Evolutionary conservation across 371 early-diverging fungal species (phyloP), one percentile per base, ranked within the genome.

Genomic region (Mortierella sp.): DNA sequence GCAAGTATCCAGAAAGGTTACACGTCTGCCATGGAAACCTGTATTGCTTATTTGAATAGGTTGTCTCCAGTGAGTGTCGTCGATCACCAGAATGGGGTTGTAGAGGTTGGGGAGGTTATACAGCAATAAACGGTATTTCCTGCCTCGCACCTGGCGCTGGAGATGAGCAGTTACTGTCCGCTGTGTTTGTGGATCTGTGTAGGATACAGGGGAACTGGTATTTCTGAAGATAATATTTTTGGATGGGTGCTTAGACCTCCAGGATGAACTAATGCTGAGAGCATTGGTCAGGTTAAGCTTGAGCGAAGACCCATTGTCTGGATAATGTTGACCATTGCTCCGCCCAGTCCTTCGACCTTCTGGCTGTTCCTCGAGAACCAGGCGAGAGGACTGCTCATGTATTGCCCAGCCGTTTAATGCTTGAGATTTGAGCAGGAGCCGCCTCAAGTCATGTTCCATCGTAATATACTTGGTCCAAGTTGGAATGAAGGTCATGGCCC

Each of bases 161-260:
- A 75, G 50, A 23, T 75, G 70, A n/a, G 70, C 63, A 4, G 60
- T 23, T 18, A 75, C 19, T 1, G 75, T 70, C 15, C 55, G 48
- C 1, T 51, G 23, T 2, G 66, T 53, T 2, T 5, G 4, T 18
- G 47, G 29, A 37, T 70, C 62, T 0, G 64, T 75, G 15, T 51
- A 29, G 0, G 67, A 63, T 0, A 63, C 75, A 0, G 70, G 71
- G 0, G 67, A 61, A 0, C 75, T 64, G 0, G 48, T 46, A 11
- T 70, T 75, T 7, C 9, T 3, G 37, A 37, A 37, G 9, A 3
- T 3, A 37, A 3, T 9, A 3, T 3, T 37, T 37, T 37, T 9
- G 37, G 37, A 9, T 3, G 9, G 37, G 37, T 9, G 5, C 37
- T 9, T 37, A 9, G 5, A 16, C 12, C 21, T 26, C 11, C 19